phyloP scores from a whole-genome alignment of 2,329 filamentous ascomycete species.

The Niveomyces coronatus region DNA sequence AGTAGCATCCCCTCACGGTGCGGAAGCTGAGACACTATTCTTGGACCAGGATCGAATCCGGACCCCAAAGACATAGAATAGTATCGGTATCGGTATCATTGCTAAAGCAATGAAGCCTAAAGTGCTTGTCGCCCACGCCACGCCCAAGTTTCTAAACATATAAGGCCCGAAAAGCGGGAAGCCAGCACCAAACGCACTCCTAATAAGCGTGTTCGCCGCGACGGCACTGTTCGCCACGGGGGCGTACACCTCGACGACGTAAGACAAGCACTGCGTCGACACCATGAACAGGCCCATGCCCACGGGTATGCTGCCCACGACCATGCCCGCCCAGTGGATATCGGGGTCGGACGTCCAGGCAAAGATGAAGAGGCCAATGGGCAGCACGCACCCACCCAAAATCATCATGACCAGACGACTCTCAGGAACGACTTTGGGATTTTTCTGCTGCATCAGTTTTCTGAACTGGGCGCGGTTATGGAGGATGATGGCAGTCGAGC shows the following conservation, averaged over 20 bases:
- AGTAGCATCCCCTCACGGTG: too few relatives aligned
- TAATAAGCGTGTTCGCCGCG: constrained; percentile 57
- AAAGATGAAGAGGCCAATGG: constrained; percentile 49
- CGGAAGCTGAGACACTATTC: too few relatives aligned
- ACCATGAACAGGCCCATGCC: constrained; percentile 48
- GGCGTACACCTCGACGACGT: constrained; percentile 45
- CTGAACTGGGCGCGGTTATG: constrained; percentile 38
- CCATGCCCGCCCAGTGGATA: constrained; percentile 42
- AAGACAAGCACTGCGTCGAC: constrained; percentile 49
- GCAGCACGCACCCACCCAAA: constrained; percentile 42
- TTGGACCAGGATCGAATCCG: too few relatives aligned
- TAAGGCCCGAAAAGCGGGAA: constrained; percentile 57
- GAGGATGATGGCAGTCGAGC: constrained; percentile 36
- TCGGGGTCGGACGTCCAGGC: constrained; percentile 44
- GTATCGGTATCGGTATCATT: constrained; percentile 60
- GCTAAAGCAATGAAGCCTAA: constrained; percentile 58
- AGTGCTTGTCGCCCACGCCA: constrained; percentile 61
- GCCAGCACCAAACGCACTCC: constrained; percentile 54
- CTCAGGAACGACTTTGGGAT: constrained; percentile 40
- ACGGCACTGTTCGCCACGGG: not conserved
- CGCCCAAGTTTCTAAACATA: constrained; percentile 45
- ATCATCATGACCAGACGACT: constrained; percentile 45
- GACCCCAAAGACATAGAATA: constrained; percentile 59
- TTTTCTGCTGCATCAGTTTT: constrained; percentile 19
- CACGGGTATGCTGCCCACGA: constrained; percentile 27